These are phyloP conservation scores for Monilinia fructigena DNA, from an alignment of 2,329 filamentous ascomycete genomes.

Conservation along the genomic window DNA sequence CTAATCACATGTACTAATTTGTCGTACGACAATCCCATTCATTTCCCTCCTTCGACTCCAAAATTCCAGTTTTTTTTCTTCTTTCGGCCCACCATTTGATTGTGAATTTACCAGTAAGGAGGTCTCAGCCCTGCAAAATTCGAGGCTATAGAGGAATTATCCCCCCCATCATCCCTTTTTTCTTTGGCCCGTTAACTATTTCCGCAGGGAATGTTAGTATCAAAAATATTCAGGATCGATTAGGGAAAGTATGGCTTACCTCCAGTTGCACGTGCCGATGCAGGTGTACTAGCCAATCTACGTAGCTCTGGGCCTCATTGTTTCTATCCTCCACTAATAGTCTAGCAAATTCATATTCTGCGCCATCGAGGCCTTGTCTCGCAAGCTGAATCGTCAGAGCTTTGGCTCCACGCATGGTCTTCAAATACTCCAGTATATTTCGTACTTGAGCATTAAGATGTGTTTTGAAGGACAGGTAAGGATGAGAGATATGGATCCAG, in stretches of 20 bases:
- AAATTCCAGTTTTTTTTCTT: neutral
- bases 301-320: slow-evolving; percentile 96
- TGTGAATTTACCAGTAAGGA: slow-evolving; percentile 53
- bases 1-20: slow-evolving; percentile 11
- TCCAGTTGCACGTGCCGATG: slow-evolving; percentile 93
- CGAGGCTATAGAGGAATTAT: slow-evolving; percentile 48
- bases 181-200: slow-evolving; percentile 64
- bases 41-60: neutral
- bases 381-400: slow-evolving; percentile 87
- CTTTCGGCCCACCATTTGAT: neutral
- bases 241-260: slow-evolving; percentile 48
- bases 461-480: slow-evolving; percentile 79
- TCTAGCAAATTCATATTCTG: slow-evolving; percentile 93
- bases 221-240: neutral
- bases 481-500: slow-evolving; percentile 80
- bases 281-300: slow-evolving; percentile 96
- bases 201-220: slow-evolving; percentile 21
- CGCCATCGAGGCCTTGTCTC: slow-evolving; percentile 86
- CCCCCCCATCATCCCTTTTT: slow-evolving; percentile 65
- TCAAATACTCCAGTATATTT: slow-evolving; percentile 87
- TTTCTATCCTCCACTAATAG: slow-evolving; percentile 92
- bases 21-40: neutral
- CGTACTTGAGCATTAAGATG: slow-evolving; percentile 93
- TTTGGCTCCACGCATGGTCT: slow-evolving; percentile 78
- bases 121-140: slow-evolving; percentile 60